Evolutionary conservation across 306 rosid genomes (phyloP), one percentile per base, ranked within the genome.

Genomic region (Fragaria nilgerrensis): DNA sequence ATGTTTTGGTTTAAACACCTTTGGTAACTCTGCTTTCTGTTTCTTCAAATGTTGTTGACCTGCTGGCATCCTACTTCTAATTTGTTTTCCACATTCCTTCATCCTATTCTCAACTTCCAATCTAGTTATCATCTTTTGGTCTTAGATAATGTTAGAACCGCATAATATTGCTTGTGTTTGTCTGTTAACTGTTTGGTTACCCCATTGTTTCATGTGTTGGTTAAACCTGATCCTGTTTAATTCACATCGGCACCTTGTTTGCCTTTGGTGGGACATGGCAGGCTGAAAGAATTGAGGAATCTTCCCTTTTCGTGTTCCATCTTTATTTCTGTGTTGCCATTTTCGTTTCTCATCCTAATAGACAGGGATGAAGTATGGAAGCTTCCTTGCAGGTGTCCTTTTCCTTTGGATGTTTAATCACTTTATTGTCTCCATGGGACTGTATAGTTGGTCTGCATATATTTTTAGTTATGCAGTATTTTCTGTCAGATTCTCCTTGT

Each of bases 301-400:
- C 67, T 65, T 78, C 78, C 79, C 76, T 63, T 68, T 67, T 79
- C 5, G 2, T 20, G 9, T 71, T 52, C 29, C 41, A 29, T 17
- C 37, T 78, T 62, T 55, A 37, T 63, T 23, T 47, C 17, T 23
- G 29, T 74, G 45, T 49, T 73, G 47, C 64, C 59, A 64, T 66
- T n/a, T 71, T 65, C 36, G 53, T 70, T 36, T 41, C 12, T 34
- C 36, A 29, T 20, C 12, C 52, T 10, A 69, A 53, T 70, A 61
- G 76, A 64, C 29, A 41, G 63, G 78, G 68, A 72, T 34, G 14
- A 52, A 49, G 49, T 63, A 73, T 68, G 82, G 85, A 80, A 74
- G 55, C 78, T 82, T 80, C 86, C 84, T 13, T 70, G 47, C 19
- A 13, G 20, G 14, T 67, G 77, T 69, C 68, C 13, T 23, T 62